Base-by-base conservation (phyloP, 176 grass and related monocot species). In the Neostapfia colusana region DNA sequence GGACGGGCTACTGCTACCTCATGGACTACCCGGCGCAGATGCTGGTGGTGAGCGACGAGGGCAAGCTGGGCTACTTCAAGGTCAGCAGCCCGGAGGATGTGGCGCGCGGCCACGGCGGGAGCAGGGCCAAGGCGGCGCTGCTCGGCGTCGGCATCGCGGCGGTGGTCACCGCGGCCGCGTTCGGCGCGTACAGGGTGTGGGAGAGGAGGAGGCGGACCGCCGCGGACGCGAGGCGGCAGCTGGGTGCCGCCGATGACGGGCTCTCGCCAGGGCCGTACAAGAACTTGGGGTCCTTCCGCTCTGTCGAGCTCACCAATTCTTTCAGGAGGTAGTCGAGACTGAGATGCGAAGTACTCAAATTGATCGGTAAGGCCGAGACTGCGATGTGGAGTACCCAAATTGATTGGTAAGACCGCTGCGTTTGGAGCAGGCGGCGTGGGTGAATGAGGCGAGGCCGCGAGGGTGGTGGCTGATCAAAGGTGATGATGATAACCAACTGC, bases 231-330 rank as follows among this genome's bases (percentile, higher is more conserved):
- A 69, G 78, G 40, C 26, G 56, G 68, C 64, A 48, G 45, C 31
- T 78, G 42, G 70, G 67, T 12, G 86, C 59, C 36, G 80, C 20
- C 44, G 82, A 63, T 66, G 87, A 92, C 6, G 85, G 91, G 15
- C 89, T 98, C 75, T 86, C 86, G 48, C 84, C 91, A 51, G 89
- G 91, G 14, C 84, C 89, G 6, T 98, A 98, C 76, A 98, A 94
- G 79, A 86, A 89, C 83, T 71, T 98, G 28, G 87, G 77, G 7
- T 89, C 95, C 7, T 92, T 98, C 26, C 89, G 80, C 15, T 90
- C 91, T 45, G 84, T 98, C 40, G 91, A 98, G 87, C 95, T 98
- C 76, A 88, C 85, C 59, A 73, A 72, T 62, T 88, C 86, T n/a
- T 88, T 80, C 70, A 70, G 86, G 54, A 70, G 70, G 81, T 84